Evolutionary conservation across 768 basidiomycete genomes (phyloP).

Genomic region (Termitomyces sp.): DNA sequence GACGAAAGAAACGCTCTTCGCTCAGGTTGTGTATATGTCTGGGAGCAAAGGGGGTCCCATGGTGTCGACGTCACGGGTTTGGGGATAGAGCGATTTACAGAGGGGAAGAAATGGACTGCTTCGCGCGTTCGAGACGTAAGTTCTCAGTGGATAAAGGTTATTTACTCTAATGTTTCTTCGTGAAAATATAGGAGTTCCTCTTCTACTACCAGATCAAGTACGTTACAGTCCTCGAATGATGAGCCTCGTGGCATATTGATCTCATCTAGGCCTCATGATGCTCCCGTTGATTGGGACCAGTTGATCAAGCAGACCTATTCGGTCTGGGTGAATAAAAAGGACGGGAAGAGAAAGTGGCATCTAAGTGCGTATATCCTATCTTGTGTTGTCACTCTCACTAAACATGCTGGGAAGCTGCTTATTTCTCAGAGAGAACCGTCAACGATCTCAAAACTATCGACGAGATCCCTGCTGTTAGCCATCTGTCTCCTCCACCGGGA

Average conservation of each 20-base stretch:
- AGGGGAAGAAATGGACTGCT: slow-evolving; percentile 80
- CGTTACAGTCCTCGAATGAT: slow-evolving; percentile 32
- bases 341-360: slow-evolving; percentile 77
- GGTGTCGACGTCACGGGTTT: slow-evolving; percentile 70
- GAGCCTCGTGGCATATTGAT: neutral
- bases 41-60: slow-evolving; percentile 77
- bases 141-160: slow-evolving; percentile 3
- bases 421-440: slow-evolving; percentile 76
- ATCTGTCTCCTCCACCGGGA: slow-evolving; percentile 63
- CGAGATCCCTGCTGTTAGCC: slow-evolving; percentile 53
- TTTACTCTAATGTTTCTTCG: slow-evolving; percentile 6
- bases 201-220: slow-evolving; percentile 78
- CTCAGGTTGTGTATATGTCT: slow-evolving; percentile 59
- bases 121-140: slow-evolving; percentile 80
- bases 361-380: slow-evolving; percentile 50
- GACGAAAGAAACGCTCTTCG: slow-evolving; percentile 62
- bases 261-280: slow-evolving; percentile 1
- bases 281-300: slow-evolving; percentile 45
- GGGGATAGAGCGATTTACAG: slow-evolving; percentile 83
- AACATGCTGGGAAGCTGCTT: slow-evolving; percentile 52
- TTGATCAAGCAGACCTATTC: slow-evolving; percentile 86
- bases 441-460: slow-evolving; percentile 72
- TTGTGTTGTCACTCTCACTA: slow-evolving; percentile 3
- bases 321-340: slow-evolving; percentile 66
- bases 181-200: slow-evolving; percentile 61